Conservation (phyloP, 140 eudicot genomes). For the Stevia rebaudiana region DNA sequence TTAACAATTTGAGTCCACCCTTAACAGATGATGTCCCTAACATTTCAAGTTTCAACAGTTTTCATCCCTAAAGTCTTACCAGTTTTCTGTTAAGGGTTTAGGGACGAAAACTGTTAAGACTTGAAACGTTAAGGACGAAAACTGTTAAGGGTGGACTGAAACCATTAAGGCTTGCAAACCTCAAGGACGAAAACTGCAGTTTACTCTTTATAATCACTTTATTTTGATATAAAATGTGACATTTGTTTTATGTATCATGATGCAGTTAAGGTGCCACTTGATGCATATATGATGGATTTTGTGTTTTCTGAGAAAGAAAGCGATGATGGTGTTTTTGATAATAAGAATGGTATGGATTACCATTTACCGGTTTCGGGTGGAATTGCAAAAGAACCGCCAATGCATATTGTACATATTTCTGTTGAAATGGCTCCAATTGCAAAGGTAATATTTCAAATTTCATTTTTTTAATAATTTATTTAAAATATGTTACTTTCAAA, state of each 20-base stretch:
- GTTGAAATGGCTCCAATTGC: slow-evolving; percentile 99
- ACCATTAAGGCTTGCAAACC: no score
- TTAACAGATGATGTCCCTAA: no score
- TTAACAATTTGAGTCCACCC: no score
- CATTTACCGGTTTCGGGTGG: slow-evolving; percentile 91
- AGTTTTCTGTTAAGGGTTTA: no score
- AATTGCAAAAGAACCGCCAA: slow-evolving; percentile 83
- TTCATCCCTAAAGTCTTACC: no score
- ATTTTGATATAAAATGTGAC: background rate
- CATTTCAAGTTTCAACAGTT: no score
- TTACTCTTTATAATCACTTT: background rate
- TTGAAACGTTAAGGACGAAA: no score
- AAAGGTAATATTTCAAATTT: slow-evolving; percentile 45
- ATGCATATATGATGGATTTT: slow-evolving; percentile 95
- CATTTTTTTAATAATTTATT: background rate
- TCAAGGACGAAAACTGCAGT: no score
- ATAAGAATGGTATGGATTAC: slow-evolving; percentile 86
- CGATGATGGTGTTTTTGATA: slow-evolving; percentile 90
- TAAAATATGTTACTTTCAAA: background rate
- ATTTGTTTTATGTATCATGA: background rate
- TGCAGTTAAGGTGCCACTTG: slow-evolving; percentile 92
- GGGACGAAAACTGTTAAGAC: no score
- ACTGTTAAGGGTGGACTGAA: no score
- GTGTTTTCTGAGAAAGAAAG: slow-evolving; percentile 86
- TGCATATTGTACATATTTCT: slow-evolving; percentile 93